These are phyloP conservation scores for Termitomyces sp. DNA, from an alignment of 768 basidiomycete species.

Conservation along the genomic window DNA sequence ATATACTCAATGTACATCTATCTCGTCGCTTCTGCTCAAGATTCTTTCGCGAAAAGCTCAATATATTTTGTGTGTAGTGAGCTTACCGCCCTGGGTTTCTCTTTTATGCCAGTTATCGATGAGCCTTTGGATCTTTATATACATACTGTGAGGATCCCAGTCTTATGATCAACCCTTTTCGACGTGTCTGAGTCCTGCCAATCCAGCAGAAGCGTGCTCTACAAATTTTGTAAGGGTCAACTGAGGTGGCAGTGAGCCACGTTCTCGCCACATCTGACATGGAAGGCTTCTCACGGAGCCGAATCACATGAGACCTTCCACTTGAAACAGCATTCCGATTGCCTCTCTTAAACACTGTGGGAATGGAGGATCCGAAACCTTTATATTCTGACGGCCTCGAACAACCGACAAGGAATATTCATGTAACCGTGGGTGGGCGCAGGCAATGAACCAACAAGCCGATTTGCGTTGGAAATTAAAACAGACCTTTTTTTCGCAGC, in stretches of 20 bases:
- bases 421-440: constrained; percentile 1
- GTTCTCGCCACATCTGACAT: constrained; percentile 7
- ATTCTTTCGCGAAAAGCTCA: background rate
- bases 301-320: background rate
- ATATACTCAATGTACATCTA: background rate
- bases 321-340: constrained; percentile 3
- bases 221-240: background rate
- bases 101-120: background rate
- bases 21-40: background rate
- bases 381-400: background rate
- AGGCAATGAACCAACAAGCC: background rate
- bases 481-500: background rate
- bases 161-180: background rate
- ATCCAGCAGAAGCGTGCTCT: background rate
- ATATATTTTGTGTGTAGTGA: too few species aligned
- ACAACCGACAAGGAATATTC: constrained; percentile 1
- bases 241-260: constrained; percentile 3
- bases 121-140: background rate
- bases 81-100: background rate
- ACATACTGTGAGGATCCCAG: background rate
- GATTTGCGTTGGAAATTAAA: background rate
- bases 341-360: constrained; percentile 2
- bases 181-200: background rate
- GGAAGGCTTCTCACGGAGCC: constrained; percentile 6
- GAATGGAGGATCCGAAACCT: background rate